Base-by-base conservation (phyloP, 345 rosid species). In the Gossypium herbaceum region DNA sequence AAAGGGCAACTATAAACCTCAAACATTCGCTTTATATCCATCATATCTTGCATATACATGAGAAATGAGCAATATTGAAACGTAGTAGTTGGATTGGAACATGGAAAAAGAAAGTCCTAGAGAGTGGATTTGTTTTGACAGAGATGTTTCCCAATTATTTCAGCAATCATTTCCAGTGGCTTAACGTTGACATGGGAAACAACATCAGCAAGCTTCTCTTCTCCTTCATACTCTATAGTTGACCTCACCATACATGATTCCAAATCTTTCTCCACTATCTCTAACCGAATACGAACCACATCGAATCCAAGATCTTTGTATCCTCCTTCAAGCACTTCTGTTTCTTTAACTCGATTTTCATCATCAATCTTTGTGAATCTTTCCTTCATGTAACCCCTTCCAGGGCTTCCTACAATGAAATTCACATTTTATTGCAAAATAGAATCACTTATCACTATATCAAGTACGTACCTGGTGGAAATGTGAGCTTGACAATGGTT, bases 341-440 rank as follows among this genome's bases (percentile, higher is more conserved):
- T 80, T 72, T 73, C 88, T 65, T 85, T 85, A 48, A 81, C 70
- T 1, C 86, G 81, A 16, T 67, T 75, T 11, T 81, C 83, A n/a
- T 85, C 81, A 45, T 85, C 86, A 68, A 73, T 24, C 48, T 52
- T 73, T 48, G 34, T 71, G 57, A 79, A 75, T 51, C 13, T 63
- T 78, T 85, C 88, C 44, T 75, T 76, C 71, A 79, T 5, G 59
- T 79, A 81, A 1, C 85, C 82, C 12, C 2, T 41, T 41, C 75
- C 84, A 19, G 85, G 79, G 2, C 16, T 58, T 58, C 62, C 62
- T 58, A 58, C 60, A 56, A 56, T 4, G 1, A 56, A 56, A 56
- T 56, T n/a, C 4, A 56, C 41, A 34, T 34, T 34, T 34, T 34
- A 34, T 34, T 34, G 41, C 41, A 34, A 34, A 34, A 34, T 34